Conservation (phyloP, 2,329 filamentous ascomycete genomes). For the Intubia oerlemansii region DNA sequence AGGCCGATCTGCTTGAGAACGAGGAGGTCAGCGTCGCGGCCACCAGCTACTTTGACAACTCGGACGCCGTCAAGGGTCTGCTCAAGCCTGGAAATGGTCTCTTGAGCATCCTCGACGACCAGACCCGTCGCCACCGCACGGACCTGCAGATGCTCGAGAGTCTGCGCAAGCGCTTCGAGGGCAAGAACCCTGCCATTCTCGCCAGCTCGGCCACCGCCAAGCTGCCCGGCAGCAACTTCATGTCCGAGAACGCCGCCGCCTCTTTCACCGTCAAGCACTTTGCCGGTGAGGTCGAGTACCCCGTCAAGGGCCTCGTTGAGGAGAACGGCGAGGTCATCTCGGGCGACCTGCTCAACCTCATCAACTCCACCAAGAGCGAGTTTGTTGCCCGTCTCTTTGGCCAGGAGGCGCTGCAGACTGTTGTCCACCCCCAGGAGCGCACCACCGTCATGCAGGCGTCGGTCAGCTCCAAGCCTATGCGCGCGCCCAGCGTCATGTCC, state of each 20-base stretch:
- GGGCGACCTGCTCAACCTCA: constrained; percentile 84
- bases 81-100: constrained; percentile 85
- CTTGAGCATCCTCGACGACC: constrained; percentile 85
- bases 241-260: constrained; percentile 59
- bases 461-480: constrained; percentile 84
- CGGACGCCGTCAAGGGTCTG: constrained; percentile 76
- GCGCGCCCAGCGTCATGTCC: constrained; percentile 81
- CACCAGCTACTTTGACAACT: constrained; percentile 96
- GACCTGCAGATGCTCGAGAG: constrained; percentile 84
- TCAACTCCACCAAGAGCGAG: constrained; percentile 68
- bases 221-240: constrained; percentile 74
- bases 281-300: constrained; percentile 90
- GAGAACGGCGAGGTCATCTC: constrained; percentile 94
- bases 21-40: constrained; percentile 81
- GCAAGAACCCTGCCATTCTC: constrained; percentile 77
- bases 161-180: constrained; percentile 77
- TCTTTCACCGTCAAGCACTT: constrained; percentile 88
- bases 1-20: constrained; percentile 79
- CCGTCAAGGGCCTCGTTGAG: constrained; percentile 67
- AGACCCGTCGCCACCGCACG: constrained; percentile 71
- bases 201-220: constrained; percentile 55
- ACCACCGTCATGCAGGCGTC: constrained; percentile 87
- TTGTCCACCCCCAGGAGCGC: constrained; percentile 81
- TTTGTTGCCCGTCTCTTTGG: constrained; percentile 84
- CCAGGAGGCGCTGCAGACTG: constrained; percentile 82